These are phyloP conservation scores for Trichosporon faecale DNA, from an alignment of 1,284 basidiomycete species.

Conservation along the genomic window DNA sequence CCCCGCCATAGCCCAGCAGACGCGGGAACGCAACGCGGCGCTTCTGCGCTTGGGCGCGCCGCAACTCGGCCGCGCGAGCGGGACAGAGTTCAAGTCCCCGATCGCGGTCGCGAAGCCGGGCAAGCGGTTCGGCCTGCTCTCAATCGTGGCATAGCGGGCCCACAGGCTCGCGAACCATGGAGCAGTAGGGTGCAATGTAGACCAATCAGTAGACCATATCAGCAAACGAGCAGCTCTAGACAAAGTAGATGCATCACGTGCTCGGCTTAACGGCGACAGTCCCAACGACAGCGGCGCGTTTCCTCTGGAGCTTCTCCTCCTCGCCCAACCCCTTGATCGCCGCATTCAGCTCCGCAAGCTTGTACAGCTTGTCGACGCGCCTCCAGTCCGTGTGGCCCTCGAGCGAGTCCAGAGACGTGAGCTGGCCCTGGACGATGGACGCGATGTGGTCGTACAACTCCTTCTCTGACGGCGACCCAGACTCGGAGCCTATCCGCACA, in stretches of 20 bases:
- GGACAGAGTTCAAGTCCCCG: conserved; percentile 46
- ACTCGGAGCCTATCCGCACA: conserved; percentile 59
- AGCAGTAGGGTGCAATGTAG: no score
- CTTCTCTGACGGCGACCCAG: conserved; percentile 10
- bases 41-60: conserved; percentile 44
- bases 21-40: conserved; percentile 29
- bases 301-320: conserved; percentile 50
- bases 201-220: neutral
- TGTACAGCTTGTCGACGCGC: conserved; percentile 71
- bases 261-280: conserved; percentile 78
- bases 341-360: conserved; percentile 59
- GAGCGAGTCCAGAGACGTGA: conserved; percentile 21
- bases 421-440: conserved; percentile 54
- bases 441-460: conserved; percentile 59
- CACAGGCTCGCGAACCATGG: no score
- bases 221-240: neutral
- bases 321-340: conserved; percentile 40
- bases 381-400: conserved; percentile 57
- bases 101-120: conserved; percentile 48
- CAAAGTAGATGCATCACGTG: conserved; percentile 29
- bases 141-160: conserved; percentile 33
- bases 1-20: conserved; percentile 8
- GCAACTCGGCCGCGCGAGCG: conserved; percentile 18
- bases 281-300: conserved; percentile 67
- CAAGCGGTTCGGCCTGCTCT: conserved; percentile 48